Evolutionary conservation across 176 grass and related monocot genomes (phyloP), one percentile per base, ranked within the genome.

Genomic region (Musa acuminata): DNA sequence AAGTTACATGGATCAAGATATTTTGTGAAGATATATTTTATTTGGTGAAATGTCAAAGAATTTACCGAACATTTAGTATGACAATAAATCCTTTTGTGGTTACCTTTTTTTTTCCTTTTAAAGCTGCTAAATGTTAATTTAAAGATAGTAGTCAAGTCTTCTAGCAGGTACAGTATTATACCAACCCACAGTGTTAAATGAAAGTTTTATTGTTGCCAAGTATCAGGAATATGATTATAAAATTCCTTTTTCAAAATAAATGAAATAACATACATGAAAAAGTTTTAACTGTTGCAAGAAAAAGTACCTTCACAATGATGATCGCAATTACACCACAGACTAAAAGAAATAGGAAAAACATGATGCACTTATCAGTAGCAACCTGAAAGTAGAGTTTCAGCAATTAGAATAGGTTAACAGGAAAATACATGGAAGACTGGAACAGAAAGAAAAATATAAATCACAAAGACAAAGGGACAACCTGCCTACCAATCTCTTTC

Each of bases 321-420:
- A 93, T 83, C 71, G 90, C 84, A 82, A 98, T 91, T 58, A 98
- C 94, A 82, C 94, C 94, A 50, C 81, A 91, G 43, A 98, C 94
- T 75, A 98, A 91, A 53, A 98, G 71, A 78, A 87, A 83, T 23
- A 98, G 68, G 62, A 98, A 88, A 0, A 75, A 72, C 94, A 98
- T 98, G 70, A 98, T 98, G 73, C 94, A 98, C 84, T 93, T 98
- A 83, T 98, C 94, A 79, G 94, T 98, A 60, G 94, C 94, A 58
- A 98, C 94, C 94, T 98, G 88, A 62, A 86, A 77, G 13, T 35
- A 57, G n/a, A 78, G 25, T 76, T 43, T 66, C 69, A 29, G 21
- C 55, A 27, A 24, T 68, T 35, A 57, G 8, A 52, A 65, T 22
- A 50, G 43, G 52, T 11, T 19, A 52, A 49, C 1, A 10, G 29